These are phyloP conservation scores for Pichia sp. DNA, from an alignment of 1,139 yeast species.

Conservation along the genomic window DNA sequence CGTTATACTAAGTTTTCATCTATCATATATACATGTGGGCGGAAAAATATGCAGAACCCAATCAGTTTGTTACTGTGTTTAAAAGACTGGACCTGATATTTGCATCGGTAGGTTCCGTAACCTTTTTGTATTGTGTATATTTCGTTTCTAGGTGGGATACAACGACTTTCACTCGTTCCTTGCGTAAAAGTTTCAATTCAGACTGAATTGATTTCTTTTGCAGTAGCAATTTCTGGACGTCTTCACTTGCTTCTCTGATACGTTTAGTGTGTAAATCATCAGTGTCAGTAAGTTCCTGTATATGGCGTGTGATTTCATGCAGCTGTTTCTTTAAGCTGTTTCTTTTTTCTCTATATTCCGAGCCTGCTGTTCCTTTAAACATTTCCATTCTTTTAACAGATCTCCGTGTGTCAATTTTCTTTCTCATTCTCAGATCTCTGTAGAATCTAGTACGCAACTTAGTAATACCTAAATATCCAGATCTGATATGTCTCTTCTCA, in stretches of 20 bases:
- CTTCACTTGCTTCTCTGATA: not conserved
- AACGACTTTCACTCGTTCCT: no score
- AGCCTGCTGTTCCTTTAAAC: slow-evolving; percentile 1
- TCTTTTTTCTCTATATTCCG: slow-evolving; percentile 3
- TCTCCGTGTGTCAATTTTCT: slow-evolving; percentile 1
- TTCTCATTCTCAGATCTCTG: slow-evolving; percentile 2
- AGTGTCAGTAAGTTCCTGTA: not conserved
- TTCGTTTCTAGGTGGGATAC: no score
- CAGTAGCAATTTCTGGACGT: not conserved
- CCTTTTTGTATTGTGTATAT: no score
- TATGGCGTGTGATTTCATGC: slow-evolving; percentile 1
- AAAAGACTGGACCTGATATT: no score
- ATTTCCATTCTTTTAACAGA: slow-evolving; percentile 1
- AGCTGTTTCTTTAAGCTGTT: not conserved
- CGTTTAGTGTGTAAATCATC: not conserved
- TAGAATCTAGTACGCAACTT: slow-evolving; percentile 6
- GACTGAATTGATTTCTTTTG: not conserved
- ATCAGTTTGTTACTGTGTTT: no score
- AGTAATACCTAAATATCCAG: slow-evolving; percentile 5
- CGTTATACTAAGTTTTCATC: no score
- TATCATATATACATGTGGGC: no score
- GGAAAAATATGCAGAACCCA: no score
- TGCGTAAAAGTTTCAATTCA: no score
- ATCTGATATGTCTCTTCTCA: slow-evolving; percentile 9
- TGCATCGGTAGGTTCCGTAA: no score